Percentiles rank a stretch among this genome's conserved stretches.
Evolutionary conservation across 371 early-diverging fungal species (phyloP).

Genomic region (Mortierella sp.): DNA sequence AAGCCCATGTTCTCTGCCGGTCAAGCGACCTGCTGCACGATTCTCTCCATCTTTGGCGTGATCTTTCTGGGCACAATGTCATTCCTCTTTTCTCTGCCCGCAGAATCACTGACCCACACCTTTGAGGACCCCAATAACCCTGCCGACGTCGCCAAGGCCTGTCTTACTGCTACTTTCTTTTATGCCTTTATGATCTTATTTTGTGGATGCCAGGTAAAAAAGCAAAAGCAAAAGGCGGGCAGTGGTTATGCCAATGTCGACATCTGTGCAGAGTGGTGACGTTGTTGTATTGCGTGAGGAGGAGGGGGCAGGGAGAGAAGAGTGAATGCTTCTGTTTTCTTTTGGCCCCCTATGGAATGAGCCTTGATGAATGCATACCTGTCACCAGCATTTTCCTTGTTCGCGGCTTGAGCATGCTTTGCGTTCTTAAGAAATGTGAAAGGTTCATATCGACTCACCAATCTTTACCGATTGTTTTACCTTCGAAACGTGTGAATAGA

Average conservation of each 20-base stretch:
- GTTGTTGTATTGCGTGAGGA: not conserved
- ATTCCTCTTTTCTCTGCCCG: slow-evolving; percentile 53
- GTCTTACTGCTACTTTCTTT: slow-evolving; percentile 47
- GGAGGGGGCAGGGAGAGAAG: too few species aligned
- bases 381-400: not conserved
- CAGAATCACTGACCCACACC: slow-evolving; percentile 49
- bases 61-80: slow-evolving; percentile 53
- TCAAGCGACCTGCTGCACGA: slow-evolving; percentile 45
- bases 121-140: slow-evolving; percentile 39
- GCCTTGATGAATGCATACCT: not conserved
- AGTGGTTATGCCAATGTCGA: not conserved
- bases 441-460: not conserved
- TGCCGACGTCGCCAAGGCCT: slow-evolving; percentile 48
- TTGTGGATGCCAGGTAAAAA: slow-evolving; percentile 57
- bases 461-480: not conserved
- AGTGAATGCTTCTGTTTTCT: too few species aligned
- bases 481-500: slow-evolving; percentile 14
- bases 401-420: too few species aligned
- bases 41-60: slow-evolving; percentile 57
- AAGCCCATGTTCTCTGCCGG: slow-evolving; percentile 53
- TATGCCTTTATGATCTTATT: slow-evolving; percentile 55
- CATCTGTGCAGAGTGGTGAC: not conserved
- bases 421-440: not conserved
- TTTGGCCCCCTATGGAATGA: too few species aligned
- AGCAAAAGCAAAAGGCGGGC: not conserved